These are phyloP conservation scores for Phialemonium atrogriseum DNA, from an alignment of 2,329 filamentous ascomycete species.

Conservation along the genomic window DNA sequence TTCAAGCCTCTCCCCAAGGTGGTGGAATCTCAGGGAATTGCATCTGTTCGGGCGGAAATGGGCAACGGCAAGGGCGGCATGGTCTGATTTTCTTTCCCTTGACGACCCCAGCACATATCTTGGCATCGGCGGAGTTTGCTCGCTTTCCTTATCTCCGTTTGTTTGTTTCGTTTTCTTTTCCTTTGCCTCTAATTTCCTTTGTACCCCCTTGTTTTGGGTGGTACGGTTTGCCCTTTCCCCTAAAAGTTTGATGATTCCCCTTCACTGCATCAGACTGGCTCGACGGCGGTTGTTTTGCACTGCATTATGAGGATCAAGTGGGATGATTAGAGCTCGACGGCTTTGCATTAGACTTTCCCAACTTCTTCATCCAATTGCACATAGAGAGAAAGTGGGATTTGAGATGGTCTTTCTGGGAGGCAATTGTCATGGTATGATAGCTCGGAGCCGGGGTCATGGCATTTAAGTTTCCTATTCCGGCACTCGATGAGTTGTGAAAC, in stretches of 20 bases:
- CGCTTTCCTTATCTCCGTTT: slow-evolving; percentile 18
- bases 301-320: slow-evolving; percentile 23
- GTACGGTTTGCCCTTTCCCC: slow-evolving; percentile 9
- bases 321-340: slow-evolving; percentile 23
- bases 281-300: slow-evolving; percentile 24
- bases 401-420: slow-evolving; percentile 9
- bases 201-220: slow-evolving; percentile 10
- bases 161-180: slow-evolving; percentile 17
- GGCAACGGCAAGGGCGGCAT: slow-evolving; percentile 20
- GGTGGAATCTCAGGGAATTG: slow-evolving; percentile 32
- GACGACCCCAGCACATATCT: too few species aligned
- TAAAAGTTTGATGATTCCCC: slow-evolving; percentile 20
- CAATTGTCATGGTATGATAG: slow-evolving; percentile 6
- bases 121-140: slow-evolving; percentile 8
- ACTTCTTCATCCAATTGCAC: slow-evolving; percentile 13
- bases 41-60: slow-evolving; percentile 33
- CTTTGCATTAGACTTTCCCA: slow-evolving; percentile 23
- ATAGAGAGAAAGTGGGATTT: slow-evolving; percentile 14
- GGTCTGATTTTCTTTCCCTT: slow-evolving; percentile 18
- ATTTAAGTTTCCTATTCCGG: too few species aligned
- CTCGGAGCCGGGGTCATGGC: slow-evolving; percentile 8
- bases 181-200: slow-evolving; percentile 16
- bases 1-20: slow-evolving; percentile 52
- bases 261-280: slow-evolving; percentile 24
- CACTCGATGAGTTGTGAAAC: too few species aligned